These are phyloP conservation scores for Zopfia rhizophila DNA, from an alignment of 2,329 filamentous ascomycete species.

Conservation along the genomic window DNA sequence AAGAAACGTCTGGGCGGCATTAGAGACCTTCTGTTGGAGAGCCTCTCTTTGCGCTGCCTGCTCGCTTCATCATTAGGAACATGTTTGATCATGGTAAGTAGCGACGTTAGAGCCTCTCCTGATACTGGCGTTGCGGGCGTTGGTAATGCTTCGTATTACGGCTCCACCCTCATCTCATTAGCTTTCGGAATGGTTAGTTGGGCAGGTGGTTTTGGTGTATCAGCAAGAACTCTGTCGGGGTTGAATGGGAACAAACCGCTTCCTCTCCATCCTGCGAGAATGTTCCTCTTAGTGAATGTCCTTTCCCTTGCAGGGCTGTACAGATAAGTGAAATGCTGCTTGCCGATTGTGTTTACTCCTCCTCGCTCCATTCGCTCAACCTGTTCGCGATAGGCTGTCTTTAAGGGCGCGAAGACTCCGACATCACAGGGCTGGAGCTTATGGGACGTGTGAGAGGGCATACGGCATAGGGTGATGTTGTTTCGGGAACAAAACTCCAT, in stretches of 20 bases:
- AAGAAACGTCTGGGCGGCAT: conserved; percentile 31
- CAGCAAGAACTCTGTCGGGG: conserved; percentile 37
- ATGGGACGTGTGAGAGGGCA: too few species aligned
- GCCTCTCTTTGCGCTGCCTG: conserved; percentile 9
- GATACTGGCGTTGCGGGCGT: conserved; percentile 35
- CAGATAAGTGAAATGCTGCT: too few species aligned
- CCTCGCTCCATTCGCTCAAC: too few species aligned
- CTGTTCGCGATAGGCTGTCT: too few species aligned
- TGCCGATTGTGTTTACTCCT: too few species aligned
- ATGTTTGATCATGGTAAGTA: conserved; percentile 24
- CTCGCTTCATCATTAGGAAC: conserved; percentile 23
- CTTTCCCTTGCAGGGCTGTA: conserved; percentile 27
- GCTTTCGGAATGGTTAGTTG: conserved; percentile 23
- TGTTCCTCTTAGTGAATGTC: conserved; percentile 37
- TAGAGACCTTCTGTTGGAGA: conserved; percentile 13
- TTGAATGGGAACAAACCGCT: conserved; percentile 36
- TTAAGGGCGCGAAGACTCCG: too few species aligned
- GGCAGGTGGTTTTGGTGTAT: conserved; percentile 27
- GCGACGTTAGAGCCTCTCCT: conserved; percentile 19
- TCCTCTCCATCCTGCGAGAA: conserved; percentile 30
- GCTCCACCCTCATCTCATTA: conserved; percentile 15
- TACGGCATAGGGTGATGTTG: too few species aligned
- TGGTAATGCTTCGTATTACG: conserved; percentile 28
- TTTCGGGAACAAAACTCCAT: conserved; percentile 44
- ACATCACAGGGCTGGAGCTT: too few species aligned